Conservation (phyloP, 176 grass and related monocot genomes). For the Phragmites australis region DNA sequence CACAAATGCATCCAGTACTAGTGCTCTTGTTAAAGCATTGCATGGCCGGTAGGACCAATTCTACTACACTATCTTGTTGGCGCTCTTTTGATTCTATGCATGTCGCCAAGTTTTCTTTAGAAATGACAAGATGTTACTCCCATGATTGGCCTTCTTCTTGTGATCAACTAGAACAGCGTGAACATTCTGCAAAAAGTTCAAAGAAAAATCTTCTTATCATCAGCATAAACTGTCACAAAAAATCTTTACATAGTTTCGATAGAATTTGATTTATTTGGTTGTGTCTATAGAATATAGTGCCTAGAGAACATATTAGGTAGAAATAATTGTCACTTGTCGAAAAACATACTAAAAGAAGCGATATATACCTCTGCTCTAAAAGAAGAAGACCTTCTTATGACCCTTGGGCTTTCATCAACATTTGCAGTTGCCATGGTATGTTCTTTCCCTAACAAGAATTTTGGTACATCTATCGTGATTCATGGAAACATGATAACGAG, state of each 20-base stretch:
- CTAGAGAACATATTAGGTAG: not conserved
- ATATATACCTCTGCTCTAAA: conserved; percentile 41
- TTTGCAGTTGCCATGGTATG: conserved; percentile 26
- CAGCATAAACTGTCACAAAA: not conserved
- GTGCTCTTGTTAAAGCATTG: not conserved
- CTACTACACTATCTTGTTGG: not conserved
- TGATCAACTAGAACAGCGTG: conserved; percentile 30
- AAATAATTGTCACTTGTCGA: not conserved
- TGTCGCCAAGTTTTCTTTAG: conserved; percentile 50
- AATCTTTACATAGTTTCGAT: not conserved
- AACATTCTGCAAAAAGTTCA: conserved; percentile 42
- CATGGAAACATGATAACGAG: not conserved
- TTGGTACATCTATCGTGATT: not conserved
- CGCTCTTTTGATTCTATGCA: conserved; percentile 6
- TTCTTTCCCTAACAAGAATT: conserved; percentile 53
- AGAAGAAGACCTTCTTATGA: conserved; percentile 42
- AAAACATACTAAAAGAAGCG: not conserved
- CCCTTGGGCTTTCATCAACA: conserved; percentile 19
- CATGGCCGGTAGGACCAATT: not conserved
- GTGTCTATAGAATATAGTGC: not conserved
- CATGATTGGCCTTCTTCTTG: conserved; percentile 56
- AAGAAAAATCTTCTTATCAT: conserved; percentile 5
- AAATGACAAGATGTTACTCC: conserved; percentile 67
- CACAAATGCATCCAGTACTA: not conserved
- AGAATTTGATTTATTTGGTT: not conserved